These are phyloP conservation scores for Aspergillus campestris DNA, from an alignment of 495 filamentous ascomycete genomes.

Conservation along the genomic window DNA sequence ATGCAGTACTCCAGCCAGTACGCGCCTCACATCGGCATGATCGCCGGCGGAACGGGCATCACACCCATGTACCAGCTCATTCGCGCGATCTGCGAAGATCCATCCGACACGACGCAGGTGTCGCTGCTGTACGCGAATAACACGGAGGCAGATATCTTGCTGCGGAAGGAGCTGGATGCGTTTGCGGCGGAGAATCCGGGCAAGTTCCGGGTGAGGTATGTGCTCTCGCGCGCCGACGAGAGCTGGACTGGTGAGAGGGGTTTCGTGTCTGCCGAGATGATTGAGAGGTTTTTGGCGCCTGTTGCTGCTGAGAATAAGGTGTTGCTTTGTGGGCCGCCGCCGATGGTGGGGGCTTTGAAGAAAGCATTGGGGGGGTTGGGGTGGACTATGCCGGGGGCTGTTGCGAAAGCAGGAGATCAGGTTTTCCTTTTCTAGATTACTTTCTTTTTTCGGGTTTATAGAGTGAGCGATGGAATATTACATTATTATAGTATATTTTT, in stretches of 20 bases:
- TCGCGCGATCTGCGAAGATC: constrained; percentile 42
- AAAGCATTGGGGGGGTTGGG: constrained; percentile 19
- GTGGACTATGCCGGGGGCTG: constrained; percentile 18
- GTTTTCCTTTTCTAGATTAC: constrained; percentile 18
- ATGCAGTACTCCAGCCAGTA: constrained; percentile 33
- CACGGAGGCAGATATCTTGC: constrained; percentile 30
- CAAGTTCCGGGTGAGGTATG: constrained; percentile 36
- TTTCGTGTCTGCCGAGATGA: constrained; percentile 13
- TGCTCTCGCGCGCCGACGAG: constrained; percentile 25
- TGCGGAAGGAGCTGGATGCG: constrained; percentile 37
- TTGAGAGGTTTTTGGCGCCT: constrained; percentile 9
- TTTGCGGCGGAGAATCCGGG: constrained; percentile 28
- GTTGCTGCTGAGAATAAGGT: constrained; percentile 11
- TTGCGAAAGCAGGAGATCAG: constrained; percentile 23
- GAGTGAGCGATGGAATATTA: background rate
- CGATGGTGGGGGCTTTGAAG: constrained; percentile 25
- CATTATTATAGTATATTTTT: background rate
- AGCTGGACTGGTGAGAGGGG: constrained; percentile 15
- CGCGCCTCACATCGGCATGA: constrained; percentile 34
- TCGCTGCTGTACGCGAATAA: constrained; percentile 39
- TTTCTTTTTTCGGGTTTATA: background rate
- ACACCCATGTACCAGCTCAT: constrained; percentile 50
- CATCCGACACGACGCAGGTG: constrained; percentile 37
- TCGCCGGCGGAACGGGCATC: constrained; percentile 48
- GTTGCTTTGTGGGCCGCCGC: constrained; percentile 27